Evolutionary conservation across 2,329 filamentous ascomycete genomes (phyloP), one percentile per base, ranked within the genome.

Genomic region (Sclerotinia borealis): DNA sequence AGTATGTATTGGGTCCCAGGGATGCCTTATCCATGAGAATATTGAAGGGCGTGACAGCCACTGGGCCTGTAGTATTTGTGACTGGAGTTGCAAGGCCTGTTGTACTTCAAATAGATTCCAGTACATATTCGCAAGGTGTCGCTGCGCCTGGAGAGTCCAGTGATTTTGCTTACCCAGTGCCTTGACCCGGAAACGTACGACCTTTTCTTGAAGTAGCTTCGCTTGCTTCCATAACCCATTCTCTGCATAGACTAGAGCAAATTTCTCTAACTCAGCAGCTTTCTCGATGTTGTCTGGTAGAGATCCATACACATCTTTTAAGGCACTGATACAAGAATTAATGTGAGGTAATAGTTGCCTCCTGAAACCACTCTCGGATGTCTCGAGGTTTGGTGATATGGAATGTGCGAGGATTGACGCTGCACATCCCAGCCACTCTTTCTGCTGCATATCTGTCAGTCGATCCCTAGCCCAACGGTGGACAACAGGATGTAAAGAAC

Each of bases 401-500:
- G 50, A 65, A 27, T 54, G 52, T 43, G 63, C 63, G 39, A 65
- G 51, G 4, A 65, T 48, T 17, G 50, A 39, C 19, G 29, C 49
- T 15, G 60, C 27, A 36, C 25, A 47, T 47, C 43, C n/a, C 4
- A 47, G 2, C 43, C 43, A 47, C 11, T 25, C 22, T 47, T 47
- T 47, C 22, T 22, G 25, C 17, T 64, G 41, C 15, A 31, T 36
- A 62, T 45, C 49, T 2, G 19, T 31, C 45, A 75, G 66, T 13
- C 74, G 67, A 25, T 72, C 70, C 45, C 71, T 66, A 11, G 71
- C 69, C 73, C 74, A 75, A 25, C 59, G 61, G 62, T 77, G 72
- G n/a, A 76, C 69, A 25, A 76, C 65, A n/a, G 75, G 75, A 65
- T 75, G 74, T 47, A 75, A 75, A 39, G 59, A 64, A 39, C 63